These are phyloP conservation scores for Fomitopsis palustris DNA, from an alignment of 1,284 basidiomycete genomes.

Conservation along the genomic window DNA sequence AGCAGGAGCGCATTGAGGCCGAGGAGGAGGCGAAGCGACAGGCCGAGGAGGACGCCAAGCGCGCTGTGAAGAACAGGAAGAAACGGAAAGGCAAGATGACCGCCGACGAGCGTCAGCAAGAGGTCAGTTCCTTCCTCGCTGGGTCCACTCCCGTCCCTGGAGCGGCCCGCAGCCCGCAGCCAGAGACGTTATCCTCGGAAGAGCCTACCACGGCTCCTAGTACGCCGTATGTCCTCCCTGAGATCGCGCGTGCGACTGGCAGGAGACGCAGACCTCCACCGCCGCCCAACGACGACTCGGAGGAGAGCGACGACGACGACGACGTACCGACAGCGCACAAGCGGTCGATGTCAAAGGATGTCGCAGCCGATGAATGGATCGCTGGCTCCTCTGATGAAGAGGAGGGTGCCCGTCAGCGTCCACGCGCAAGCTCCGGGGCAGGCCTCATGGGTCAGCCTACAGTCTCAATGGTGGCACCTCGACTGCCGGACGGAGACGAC, in stretches of 20 bases:
- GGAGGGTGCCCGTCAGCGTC: constrained; percentile 29
- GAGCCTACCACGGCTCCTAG: constrained; percentile 19
- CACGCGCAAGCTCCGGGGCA: constrained; percentile 50
- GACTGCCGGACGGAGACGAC: constrained; percentile 23
- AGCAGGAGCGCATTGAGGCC: constrained; percentile 50
- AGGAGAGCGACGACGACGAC: constrained; percentile 46
- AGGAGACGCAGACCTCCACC: constrained; percentile 39
- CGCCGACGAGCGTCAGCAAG: constrained; percentile 19
- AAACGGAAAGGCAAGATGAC: constrained; percentile 42
- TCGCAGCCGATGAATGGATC: constrained; percentile 46
- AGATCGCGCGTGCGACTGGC: constrained; percentile 42
- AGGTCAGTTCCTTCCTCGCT: not conserved
- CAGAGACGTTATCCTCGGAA: not conserved
- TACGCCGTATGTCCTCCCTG: constrained; percentile 55
- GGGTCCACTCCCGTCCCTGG: constrained; percentile 2
- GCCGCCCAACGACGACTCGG: constrained; percentile 41
- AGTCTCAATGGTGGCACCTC: constrained; percentile 9
- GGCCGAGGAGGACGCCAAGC: constrained; percentile 39
- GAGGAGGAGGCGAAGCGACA: constrained; percentile 44
- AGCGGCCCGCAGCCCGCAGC: not conserved
- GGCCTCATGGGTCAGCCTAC: constrained; percentile 35
- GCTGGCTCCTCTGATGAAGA: constrained; percentile 64
- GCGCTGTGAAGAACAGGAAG: constrained; percentile 38
- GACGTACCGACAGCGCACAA: constrained; percentile 32
- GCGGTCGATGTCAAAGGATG: constrained; percentile 19